These are phyloP conservation scores for Boletus rubropictus DNA, from an alignment of 768 basidiomycete species.

Conservation along the genomic window DNA sequence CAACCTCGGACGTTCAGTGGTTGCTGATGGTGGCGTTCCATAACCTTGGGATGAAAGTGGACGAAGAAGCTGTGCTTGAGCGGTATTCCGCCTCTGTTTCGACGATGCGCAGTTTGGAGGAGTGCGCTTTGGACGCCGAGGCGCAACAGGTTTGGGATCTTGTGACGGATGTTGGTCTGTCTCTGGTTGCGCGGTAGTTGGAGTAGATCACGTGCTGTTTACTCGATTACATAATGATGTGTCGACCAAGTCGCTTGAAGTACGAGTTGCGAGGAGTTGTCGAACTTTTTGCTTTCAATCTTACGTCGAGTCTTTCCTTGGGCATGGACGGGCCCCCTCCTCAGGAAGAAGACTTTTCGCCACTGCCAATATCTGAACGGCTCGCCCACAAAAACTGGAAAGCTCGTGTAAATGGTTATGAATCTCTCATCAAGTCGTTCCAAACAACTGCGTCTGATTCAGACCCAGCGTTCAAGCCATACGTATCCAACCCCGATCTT, in stretches of 20 bases:
- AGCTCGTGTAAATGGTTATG: slow-evolving; percentile 91
- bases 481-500: slow-evolving; percentile 67
- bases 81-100: slow-evolving; percentile 45
- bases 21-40: slow-evolving; percentile 65
- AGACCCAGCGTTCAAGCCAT: slow-evolving; percentile 92
- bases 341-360: slow-evolving; percentile 88
- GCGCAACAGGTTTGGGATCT: slow-evolving; percentile 51
- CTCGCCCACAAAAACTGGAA: slow-evolving; percentile 98
- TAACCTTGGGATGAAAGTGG: slow-evolving; percentile 50
- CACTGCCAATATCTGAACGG: slow-evolving; percentile 70
- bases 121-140: slow-evolving; percentile 45
- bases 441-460: slow-evolving; percentile 85
- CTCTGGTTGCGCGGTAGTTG: slow-evolving; percentile 38
- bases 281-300: slow-evolving; percentile 10
- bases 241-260: neutral
- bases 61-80: slow-evolving; percentile 51
- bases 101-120: slow-evolving; percentile 38
- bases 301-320: slow-evolving; percentile 8
- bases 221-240: slow-evolving; percentile 21
- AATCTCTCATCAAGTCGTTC: slow-evolving; percentile 80
- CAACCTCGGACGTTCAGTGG: slow-evolving; percentile 67
- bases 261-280: slow-evolving; percentile 1
- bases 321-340: slow-evolving; percentile 88
- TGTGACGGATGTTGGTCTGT: slow-evolving; percentile 53
- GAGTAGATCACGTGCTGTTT: slow-evolving; percentile 18